phyloP scores from a whole-genome alignment of 257 asterid genomes.

The Jacaranda copaia region DNA sequence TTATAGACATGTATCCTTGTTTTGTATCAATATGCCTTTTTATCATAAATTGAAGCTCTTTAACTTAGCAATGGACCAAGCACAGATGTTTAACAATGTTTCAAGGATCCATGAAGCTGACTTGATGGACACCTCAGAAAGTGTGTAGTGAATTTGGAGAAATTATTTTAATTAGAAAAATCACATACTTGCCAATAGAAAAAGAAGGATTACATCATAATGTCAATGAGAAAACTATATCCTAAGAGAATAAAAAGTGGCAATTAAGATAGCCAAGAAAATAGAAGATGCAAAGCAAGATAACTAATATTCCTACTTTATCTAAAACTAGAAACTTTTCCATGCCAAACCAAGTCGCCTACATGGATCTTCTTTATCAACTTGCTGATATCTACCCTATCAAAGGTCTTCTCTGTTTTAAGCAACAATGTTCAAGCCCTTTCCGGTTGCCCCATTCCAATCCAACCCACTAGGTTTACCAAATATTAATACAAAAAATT shows the following conservation, averaged over 20 bases:
- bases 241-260: neutral
- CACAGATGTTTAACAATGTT: conserved; percentile 17
- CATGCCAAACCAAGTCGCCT: neutral
- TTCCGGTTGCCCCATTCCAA: too few species aligned
- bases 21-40: neutral
- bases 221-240: neutral
- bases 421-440: neutral
- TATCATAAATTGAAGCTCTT: neutral
- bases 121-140: neutral
- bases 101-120: neutral
- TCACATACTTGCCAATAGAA: neutral
- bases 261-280: neutral
- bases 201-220: neutral
- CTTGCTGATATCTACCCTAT: neutral
- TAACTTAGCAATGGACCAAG: neutral
- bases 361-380: neutral
- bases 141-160: too few species aligned
- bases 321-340: neutral
- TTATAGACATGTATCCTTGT: neutral
- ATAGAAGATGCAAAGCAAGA: conserved; percentile 8
- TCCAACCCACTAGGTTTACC: too few species aligned
- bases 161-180: too few species aligned
- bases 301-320: neutral
- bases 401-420: neutral
- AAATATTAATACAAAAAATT: too few species aligned